phyloP scores from a whole-genome alignment of 441 rosid species.

The Melastoma candidum region DNA sequence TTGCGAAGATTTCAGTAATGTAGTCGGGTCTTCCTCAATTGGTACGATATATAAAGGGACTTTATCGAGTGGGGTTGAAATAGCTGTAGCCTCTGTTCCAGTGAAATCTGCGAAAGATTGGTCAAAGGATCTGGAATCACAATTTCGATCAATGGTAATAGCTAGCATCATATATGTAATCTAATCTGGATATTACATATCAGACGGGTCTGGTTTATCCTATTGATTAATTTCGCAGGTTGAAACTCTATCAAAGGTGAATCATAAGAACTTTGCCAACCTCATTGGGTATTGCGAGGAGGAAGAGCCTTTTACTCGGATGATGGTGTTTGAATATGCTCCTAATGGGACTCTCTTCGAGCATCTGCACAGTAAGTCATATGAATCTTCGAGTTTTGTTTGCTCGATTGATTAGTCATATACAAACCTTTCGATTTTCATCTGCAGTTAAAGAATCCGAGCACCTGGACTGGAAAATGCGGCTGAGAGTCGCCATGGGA shows the following conservation, averaged over 20 bases:
- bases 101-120: constrained; percentile 38
- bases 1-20: constrained; percentile 70
- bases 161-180: background rate
- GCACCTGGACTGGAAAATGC: constrained; percentile 59
- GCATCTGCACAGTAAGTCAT: constrained; percentile 55
- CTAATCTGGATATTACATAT: background rate
- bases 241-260: constrained; percentile 43
- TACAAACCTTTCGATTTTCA: constrained; percentile 4
- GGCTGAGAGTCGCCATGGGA: constrained; percentile 60
- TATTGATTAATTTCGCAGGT: constrained; percentile 20
- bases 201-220: background rate
- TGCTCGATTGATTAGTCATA: background rate
- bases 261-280: constrained; percentile 49
- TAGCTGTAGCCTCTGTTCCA: constrained; percentile 41
- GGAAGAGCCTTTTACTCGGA: constrained; percentile 54
- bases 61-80: constrained; percentile 54
- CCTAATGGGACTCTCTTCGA: constrained; percentile 65
- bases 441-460: constrained; percentile 54
- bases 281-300: constrained; percentile 62
- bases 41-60: constrained; percentile 61
- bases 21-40: constrained; percentile 42
- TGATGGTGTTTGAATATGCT: constrained; percentile 68
- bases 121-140: constrained; percentile 43
- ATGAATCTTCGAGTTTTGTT: background rate
- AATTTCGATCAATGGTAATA: constrained; percentile 49